These are phyloP conservation scores for Kalanchoe fedtschenkoi DNA, from an alignment of 164 flowering plant genomes.

Conservation along the genomic window DNA sequence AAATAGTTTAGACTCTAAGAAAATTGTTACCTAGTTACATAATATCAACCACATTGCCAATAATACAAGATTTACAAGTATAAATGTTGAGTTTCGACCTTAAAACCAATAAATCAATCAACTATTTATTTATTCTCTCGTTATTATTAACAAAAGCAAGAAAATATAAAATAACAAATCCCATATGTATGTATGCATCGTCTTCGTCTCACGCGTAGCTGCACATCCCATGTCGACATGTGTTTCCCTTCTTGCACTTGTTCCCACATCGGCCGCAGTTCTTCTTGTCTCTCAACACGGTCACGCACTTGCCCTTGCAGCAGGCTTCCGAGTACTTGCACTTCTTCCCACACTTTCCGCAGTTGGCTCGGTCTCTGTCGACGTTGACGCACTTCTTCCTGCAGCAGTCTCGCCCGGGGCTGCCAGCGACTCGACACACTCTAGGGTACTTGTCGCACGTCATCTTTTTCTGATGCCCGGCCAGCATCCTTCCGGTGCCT, in stretches of 20 bases:
- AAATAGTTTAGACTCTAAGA: no score
- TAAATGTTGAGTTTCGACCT: no score
- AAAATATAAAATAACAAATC: neutral
- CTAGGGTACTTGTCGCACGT: slow-evolving; percentile 23
- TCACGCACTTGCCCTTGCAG: slow-evolving; percentile 40
- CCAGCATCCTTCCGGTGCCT: slow-evolving; percentile 12
- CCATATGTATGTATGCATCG: neutral
- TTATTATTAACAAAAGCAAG: neutral
- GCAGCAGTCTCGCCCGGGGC: slow-evolving; percentile 43
- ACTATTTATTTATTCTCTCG: no score
- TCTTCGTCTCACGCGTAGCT: slow-evolving; percentile 15
- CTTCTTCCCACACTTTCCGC: slow-evolving; percentile 38
- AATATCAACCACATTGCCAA: no score
- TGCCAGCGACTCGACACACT: slow-evolving; percentile 32
- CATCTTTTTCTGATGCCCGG: slow-evolving; percentile 4
- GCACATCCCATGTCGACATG: slow-evolving; percentile 29
- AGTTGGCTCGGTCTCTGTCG: slow-evolving; percentile 23
- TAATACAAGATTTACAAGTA: no score
- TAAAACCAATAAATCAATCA: no score
- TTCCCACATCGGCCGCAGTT: slow-evolving; percentile 38
- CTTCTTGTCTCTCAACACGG: slow-evolving; percentile 13
- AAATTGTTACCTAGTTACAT: no score
- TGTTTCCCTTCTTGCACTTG: slow-evolving; percentile 24
- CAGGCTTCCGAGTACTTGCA: slow-evolving; percentile 31
- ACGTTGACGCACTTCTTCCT: slow-evolving; percentile 38